A percentile compares a stretch with the other conserved stretches of the same genome.
These are phyloP conservation scores for Aspergillus olivimuriae DNA, from an alignment of 495 filamentous ascomycete species.

Conservation along the genomic window DNA sequence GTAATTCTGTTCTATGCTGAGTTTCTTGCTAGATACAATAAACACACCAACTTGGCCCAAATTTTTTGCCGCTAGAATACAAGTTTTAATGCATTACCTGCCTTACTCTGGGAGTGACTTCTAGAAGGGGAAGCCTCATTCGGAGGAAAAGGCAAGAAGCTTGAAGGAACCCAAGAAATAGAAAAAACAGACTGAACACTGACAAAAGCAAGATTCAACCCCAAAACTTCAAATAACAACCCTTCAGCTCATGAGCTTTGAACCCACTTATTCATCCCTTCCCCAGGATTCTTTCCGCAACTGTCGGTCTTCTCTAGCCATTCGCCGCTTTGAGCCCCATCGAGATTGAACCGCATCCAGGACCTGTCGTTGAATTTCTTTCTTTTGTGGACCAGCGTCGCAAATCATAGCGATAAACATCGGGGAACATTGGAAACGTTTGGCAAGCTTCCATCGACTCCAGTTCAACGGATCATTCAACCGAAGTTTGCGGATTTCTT, in stretches of 20 bases:
- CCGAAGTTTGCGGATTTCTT: slow-evolving; percentile 70
- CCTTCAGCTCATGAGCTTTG: too few relatives aligned
- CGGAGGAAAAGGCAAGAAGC: too few relatives aligned
- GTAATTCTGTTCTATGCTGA: neutral
- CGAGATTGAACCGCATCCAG: slow-evolving; percentile 57
- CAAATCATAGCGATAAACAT: slow-evolving; percentile 61
- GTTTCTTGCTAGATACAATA: neutral
- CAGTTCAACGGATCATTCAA: slow-evolving; percentile 60
- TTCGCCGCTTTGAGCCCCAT: slow-evolving; percentile 66
- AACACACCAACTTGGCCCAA: neutral
- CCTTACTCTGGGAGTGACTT: too few relatives aligned
- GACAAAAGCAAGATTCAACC: too few relatives aligned
- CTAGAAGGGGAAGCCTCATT: too few relatives aligned
- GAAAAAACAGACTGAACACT: too few relatives aligned
- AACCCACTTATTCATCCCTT: slow-evolving; percentile 34
- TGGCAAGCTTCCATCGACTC: slow-evolving; percentile 63
- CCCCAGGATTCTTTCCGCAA: slow-evolving; percentile 58
- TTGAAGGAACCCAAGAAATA: too few relatives aligned
- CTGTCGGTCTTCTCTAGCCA: slow-evolving; percentile 67
- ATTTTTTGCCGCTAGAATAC: neutral
- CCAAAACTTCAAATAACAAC: too few relatives aligned
- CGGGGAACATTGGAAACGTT: slow-evolving; percentile 68
- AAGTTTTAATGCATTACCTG: neutral
- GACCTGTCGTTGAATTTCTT: slow-evolving; percentile 45
- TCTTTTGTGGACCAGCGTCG: slow-evolving; percentile 41